These are phyloP conservation scores for Mortierella alpina DNA, from an alignment of 192 early-diverging fungal genomes.

Conservation along the genomic window DNA sequence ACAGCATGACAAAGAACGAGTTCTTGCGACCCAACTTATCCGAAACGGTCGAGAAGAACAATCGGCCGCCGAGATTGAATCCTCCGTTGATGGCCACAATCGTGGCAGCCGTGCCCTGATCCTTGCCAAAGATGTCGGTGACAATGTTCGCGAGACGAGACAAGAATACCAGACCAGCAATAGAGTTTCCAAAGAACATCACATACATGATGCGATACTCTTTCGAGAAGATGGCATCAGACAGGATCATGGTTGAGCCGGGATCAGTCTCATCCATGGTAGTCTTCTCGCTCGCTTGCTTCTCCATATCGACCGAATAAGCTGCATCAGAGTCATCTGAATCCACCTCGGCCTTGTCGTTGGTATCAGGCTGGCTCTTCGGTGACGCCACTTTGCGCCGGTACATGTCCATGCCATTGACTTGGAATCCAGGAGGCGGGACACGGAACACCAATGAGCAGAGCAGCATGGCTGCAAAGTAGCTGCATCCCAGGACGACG, in stretches of 20 bases:
- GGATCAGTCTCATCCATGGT: slow-evolving; percentile 54
- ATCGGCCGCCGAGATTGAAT: slow-evolving; percentile 69
- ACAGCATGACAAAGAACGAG: slow-evolving; percentile 72
- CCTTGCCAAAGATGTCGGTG: slow-evolving; percentile 64
- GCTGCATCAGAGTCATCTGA: too few relatives aligned
- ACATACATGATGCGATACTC: slow-evolving; percentile 73
- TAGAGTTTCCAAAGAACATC: slow-evolving; percentile 69
- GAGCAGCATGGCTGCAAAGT: slow-evolving; percentile 69
- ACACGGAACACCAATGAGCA: slow-evolving; percentile 64
- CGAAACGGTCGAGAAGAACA: slow-evolving; percentile 67
- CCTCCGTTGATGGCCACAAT: slow-evolving; percentile 72
- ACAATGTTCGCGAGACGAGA: slow-evolving; percentile 69
- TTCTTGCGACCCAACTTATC: slow-evolving; percentile 73
- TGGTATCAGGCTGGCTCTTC: too few relatives aligned
- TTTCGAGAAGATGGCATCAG: slow-evolving; percentile 63
- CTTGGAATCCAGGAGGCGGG: slow-evolving; percentile 73
- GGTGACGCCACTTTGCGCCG: slow-evolving; percentile 18
- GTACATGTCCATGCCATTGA: slow-evolving; percentile 75
- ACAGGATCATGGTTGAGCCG: slow-evolving; percentile 61
- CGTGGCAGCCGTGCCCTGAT: slow-evolving; percentile 27
- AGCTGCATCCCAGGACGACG: slow-evolving; percentile 71
- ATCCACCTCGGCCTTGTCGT: too few relatives aligned
- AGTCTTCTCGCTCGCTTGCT: slow-evolving; percentile 10
- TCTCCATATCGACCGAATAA: neutral
- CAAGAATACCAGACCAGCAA: slow-evolving; percentile 68